These are phyloP conservation scores for Noccaea caerulescens DNA, from an alignment of 345 rosid species.

Conservation along the genomic window DNA sequence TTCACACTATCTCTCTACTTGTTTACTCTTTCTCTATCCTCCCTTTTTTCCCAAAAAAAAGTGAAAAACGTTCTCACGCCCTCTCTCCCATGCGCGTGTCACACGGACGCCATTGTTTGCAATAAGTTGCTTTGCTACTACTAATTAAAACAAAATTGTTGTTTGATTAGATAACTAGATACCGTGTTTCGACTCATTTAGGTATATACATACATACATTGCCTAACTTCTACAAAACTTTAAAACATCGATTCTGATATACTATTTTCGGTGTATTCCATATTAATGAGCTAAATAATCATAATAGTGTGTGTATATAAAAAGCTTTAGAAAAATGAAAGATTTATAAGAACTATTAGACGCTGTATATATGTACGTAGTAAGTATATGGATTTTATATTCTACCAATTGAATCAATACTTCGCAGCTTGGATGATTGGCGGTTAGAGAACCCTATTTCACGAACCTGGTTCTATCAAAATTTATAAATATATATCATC, in stretches of 20 bases:
- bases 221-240: neutral
- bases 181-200: slow-evolving; percentile 11
- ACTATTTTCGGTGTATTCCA: too few relatives aligned
- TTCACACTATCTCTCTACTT: slow-evolving; percentile 32
- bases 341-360: too few relatives aligned
- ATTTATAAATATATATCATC: too few relatives aligned
- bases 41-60: slow-evolving; percentile 1
- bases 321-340: too few relatives aligned
- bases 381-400: too few relatives aligned
- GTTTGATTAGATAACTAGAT: neutral
- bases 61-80: neutral
- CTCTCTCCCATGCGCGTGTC: slow-evolving; percentile 31
- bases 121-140: neutral
- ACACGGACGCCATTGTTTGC: slow-evolving; percentile 15
- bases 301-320: too few relatives aligned
- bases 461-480: too few relatives aligned
- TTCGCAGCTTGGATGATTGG: too few relatives aligned
- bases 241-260: slow-evolving; percentile 4
- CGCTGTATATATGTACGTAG: too few relatives aligned
- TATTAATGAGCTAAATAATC: too few relatives aligned
- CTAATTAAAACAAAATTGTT: neutral
- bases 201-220: neutral
- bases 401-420: too few relatives aligned
- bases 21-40: slow-evolving; percentile 25
- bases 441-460: too few relatives aligned